Evolutionary conservation across 805 yeast species (phyloP).

Genomic region (Pichia exigua): DNA sequence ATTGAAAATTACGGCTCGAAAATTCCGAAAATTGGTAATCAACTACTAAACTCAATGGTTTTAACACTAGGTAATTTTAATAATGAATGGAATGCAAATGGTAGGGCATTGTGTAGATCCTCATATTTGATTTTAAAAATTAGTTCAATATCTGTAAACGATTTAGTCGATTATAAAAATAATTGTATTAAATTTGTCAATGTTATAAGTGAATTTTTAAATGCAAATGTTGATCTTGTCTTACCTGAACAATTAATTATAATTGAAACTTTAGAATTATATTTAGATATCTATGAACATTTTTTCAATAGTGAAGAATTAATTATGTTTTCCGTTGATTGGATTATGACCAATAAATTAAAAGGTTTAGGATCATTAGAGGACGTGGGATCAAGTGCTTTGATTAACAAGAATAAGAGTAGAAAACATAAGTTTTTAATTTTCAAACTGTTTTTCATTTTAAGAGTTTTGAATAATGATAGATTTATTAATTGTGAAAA

Average conservation of each 20-base stretch:
- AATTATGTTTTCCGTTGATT: conserved; percentile 34
- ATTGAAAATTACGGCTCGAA: conserved; percentile 26
- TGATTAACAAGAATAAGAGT: conserved; percentile 30
- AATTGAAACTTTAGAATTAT: conserved; percentile 51
- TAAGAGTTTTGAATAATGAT: conserved; percentile 38
- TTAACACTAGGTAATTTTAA: conserved; percentile 41
- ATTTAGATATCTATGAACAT: conserved; percentile 37
- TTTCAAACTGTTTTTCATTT: conserved; percentile 53
- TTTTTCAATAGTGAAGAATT: conserved; percentile 33
- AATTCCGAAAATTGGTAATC: conserved; percentile 45
- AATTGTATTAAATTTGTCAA: conserved; percentile 26
- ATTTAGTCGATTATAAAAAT: conserved; percentile 9
- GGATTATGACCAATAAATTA: conserved; percentile 48
- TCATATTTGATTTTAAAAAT: conserved; percentile 43
- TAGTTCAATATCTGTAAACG: conserved; percentile 20
- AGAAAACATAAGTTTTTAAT: conserved; percentile 50
- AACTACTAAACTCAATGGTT: conserved; percentile 39
- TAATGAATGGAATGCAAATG: conserved; percentile 52
- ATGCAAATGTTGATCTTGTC: conserved; percentile 37
- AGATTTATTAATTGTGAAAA: conserved; percentile 16
- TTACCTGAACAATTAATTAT: conserved; percentile 57
- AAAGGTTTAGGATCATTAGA: conserved; percentile 44
- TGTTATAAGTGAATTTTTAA: conserved; percentile 36
- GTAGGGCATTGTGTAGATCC: conserved; percentile 57
- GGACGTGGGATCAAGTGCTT: conserved; percentile 20